These are phyloP conservation scores for Plasmopara halstedii DNA, from an alignment of 352 stramenopile species.

Conservation along the genomic window DNA sequence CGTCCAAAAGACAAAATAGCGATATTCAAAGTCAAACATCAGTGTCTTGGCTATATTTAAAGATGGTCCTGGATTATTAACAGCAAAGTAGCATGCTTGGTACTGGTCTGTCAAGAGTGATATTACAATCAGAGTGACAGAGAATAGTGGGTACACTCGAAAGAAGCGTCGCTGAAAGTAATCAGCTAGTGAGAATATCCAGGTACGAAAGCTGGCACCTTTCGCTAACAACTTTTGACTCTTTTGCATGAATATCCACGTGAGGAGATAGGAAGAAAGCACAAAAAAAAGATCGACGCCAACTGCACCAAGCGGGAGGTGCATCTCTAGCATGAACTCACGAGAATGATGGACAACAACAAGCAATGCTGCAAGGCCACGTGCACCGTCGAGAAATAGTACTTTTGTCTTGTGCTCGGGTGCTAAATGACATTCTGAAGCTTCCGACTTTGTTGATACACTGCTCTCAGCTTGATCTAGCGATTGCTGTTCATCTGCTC, in stretches of 20 bases:
- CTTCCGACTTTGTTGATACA: no score
- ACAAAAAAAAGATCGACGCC: slow-evolving; percentile 40
- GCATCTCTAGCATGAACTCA: slow-evolving; percentile 4
- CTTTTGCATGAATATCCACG: slow-evolving; percentile 23
- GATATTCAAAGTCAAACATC: slow-evolving; percentile 21
- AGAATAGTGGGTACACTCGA: slow-evolving; percentile 49
- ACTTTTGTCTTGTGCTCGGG: no score
- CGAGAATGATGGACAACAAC: slow-evolving; percentile 24
- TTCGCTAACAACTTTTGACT: slow-evolving; percentile 22
- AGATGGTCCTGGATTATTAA: slow-evolving; percentile 2
- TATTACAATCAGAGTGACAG: slow-evolving; percentile 23
- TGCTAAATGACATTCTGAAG: no score
- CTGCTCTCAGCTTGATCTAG: no score
- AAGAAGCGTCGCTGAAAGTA: slow-evolving; percentile 51
- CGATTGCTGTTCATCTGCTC: no score
- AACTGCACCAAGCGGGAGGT: slow-evolving; percentile 17
- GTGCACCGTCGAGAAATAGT: slow-evolving; percentile 17
- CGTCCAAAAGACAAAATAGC: slow-evolving; percentile 34
- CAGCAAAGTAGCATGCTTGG: slow-evolving; percentile 23
- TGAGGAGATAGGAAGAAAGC: slow-evolving; percentile 22
- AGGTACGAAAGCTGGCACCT: slow-evolving; percentile 6
- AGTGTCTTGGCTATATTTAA: slow-evolving; percentile 14
- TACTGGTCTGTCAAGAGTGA: slow-evolving; percentile 22
- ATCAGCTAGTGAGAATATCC: slow-evolving; percentile 20
- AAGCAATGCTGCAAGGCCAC: slow-evolving; percentile 20